Conservation (phyloP, 306 rosid genomes). For the Luffa aegyptiaca region DNA sequence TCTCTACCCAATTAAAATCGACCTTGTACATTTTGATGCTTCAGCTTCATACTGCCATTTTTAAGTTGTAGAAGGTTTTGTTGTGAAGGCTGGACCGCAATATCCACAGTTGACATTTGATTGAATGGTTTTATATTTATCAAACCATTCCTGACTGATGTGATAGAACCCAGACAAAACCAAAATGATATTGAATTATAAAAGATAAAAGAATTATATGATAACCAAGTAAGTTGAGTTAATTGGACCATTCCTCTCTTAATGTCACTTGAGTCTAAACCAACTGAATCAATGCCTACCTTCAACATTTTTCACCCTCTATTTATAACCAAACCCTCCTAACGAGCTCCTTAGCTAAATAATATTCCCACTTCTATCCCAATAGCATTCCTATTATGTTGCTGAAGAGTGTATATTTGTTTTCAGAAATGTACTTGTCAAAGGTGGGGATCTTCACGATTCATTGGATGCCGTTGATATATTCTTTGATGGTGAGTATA, state of each 20-base stretch:
- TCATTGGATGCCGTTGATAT: conserved; percentile 75
- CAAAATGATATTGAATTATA: too few species aligned
- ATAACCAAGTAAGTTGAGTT: too few species aligned
- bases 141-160: background rate
- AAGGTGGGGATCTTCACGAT: conserved; percentile 93
- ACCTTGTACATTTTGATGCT: background rate
- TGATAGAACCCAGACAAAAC: too few species aligned
- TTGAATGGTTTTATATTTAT: background rate
- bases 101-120: background rate
- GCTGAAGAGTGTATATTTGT: conserved; percentile 9
- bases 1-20: background rate
- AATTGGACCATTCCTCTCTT: too few species aligned
- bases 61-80: background rate
- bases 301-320: too few species aligned
- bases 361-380: too few species aligned
- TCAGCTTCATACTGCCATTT: background rate
- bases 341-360: too few species aligned
- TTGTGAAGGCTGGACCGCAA: background rate
- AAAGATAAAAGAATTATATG: too few species aligned
- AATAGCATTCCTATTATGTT: too few species aligned
- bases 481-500: conserved; percentile 64
- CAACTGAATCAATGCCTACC: too few species aligned
- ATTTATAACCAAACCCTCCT: too few species aligned
- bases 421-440: conserved; percentile 80
- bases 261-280: too few species aligned